Percentiles rank a stretch among this genome's conserved stretches.
Evolutionary conservation across 2,329 filamentous ascomycete genomes (phyloP).

Genomic region (Aureobasidium zeae): DNA sequence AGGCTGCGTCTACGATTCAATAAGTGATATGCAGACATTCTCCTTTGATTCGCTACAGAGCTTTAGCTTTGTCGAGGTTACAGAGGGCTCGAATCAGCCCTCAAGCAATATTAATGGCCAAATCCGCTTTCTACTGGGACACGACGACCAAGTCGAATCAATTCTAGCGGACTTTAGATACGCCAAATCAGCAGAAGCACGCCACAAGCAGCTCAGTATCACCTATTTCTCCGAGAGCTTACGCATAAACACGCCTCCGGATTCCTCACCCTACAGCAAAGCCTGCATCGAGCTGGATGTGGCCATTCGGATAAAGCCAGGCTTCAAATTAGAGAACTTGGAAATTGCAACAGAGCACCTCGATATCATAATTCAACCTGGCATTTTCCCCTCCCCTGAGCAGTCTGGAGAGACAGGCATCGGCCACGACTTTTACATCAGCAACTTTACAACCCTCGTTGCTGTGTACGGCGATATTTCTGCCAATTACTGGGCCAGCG

Average conservation of each 20-base stretch:
- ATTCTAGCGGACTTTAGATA: constrained; percentile 31
- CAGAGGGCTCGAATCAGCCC: constrained; percentile 20
- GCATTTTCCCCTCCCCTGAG: constrained; percentile 19
- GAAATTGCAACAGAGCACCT: constrained; percentile 30
- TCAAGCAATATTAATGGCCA: constrained; percentile 29
- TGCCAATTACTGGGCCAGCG: constrained; percentile 27
- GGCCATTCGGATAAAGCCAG: constrained; percentile 30
- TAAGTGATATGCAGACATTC: not conserved
- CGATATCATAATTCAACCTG: constrained; percentile 30
- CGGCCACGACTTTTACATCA: constrained; percentile 25
- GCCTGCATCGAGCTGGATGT: constrained; percentile 33
- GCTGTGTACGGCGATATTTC: constrained; percentile 28
- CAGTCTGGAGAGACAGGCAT: constrained; percentile 12
- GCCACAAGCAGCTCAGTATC: constrained; percentile 27
- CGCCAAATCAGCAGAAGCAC: constrained; percentile 29
- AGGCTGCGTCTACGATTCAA: not conserved
- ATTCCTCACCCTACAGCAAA: constrained; percentile 16
- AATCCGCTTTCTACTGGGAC: constrained; percentile 31
- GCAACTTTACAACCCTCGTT: constrained; percentile 26
- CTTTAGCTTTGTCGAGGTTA: constrained; percentile 20
- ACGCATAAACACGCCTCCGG: constrained; percentile 19
- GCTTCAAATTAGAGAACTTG: constrained; percentile 28
- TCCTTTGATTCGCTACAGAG: not conserved
- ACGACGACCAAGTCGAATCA: constrained; percentile 28
- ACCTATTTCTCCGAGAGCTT: constrained; percentile 19